Conservation (phyloP, 176 grass and related monocot genomes). For the Oryza glumipatula region DNA sequence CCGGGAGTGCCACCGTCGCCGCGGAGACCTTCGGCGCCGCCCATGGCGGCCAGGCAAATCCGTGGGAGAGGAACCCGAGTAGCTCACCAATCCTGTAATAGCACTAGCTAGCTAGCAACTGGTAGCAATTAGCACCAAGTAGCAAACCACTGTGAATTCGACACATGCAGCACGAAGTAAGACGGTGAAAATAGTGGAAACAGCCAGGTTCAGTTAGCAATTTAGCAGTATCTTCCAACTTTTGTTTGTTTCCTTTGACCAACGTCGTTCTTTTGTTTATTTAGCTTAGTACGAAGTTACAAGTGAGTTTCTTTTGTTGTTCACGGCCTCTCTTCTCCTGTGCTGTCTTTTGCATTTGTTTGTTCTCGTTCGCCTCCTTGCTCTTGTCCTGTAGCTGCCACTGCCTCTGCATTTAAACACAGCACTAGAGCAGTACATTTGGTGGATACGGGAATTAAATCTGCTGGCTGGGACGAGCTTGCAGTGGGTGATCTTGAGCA, state of each 20-base stretch:
- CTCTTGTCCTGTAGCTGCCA: slow-evolving; percentile 34
- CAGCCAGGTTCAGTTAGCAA: slow-evolving; percentile 7
- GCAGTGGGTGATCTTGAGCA: slow-evolving; percentile 43
- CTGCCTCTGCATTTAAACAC: slow-evolving; percentile 36
- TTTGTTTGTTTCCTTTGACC: slow-evolving; percentile 8
- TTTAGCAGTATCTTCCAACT: slow-evolving; percentile 2
- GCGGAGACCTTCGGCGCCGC: slow-evolving; percentile 44
- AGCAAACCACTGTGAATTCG: slow-evolving; percentile 41
- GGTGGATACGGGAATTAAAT: slow-evolving; percentile 42
- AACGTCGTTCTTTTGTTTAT: slow-evolving; percentile 39
- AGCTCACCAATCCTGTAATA: slow-evolving; percentile 57
- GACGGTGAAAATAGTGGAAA: slow-evolving; percentile 37
- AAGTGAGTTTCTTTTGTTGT: slow-evolving; percentile 26
- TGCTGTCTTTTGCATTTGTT: slow-evolving; percentile 44
- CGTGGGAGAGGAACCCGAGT: slow-evolving; percentile 57
- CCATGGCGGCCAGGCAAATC: slow-evolving; percentile 25
- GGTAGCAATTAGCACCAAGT: slow-evolving; percentile 23
- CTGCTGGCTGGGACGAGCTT: slow-evolving; percentile 11
- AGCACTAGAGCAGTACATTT: background rate
- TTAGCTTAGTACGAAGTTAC: slow-evolving; percentile 25
- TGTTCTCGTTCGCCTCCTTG: slow-evolving; percentile 38
- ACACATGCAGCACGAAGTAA: background rate
- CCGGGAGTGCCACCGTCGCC: slow-evolving; percentile 23
- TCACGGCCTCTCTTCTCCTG: background rate
- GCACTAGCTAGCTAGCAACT: slow-evolving; percentile 7